Evolutionary conservation across 2,329 filamentous ascomycete genomes (phyloP), one percentile per base, ranked within the genome.

Genomic region (Fusarium sp.): DNA sequence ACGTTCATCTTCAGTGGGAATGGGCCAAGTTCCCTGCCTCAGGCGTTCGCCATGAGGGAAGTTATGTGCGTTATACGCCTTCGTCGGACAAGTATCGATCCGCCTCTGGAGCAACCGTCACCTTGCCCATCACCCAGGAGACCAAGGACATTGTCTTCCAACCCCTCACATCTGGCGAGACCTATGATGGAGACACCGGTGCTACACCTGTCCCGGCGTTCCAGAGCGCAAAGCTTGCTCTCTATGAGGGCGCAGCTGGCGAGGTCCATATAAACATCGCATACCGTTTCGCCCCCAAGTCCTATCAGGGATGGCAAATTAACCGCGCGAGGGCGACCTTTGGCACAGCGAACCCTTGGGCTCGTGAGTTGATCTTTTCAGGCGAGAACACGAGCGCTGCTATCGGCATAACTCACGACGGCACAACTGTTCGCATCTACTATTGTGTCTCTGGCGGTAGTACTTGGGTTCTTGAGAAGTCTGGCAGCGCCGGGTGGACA

Each of bases 21-120:
- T 79, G 77, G 77, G 71, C 70, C 66, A 78, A 79, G 57, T 77
- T 72, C 37, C 77, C 77, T 10, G 76, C 77, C 10, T 79, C 77
- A 20, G 76, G 54, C 5, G 74, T 69, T 56, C 77, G 77, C 25
- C 77, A 79, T 17, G 71, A 79, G 52, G 77, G 77, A 52, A 78
- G 76, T 15, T 79, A 79, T 63, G 57, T 76, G 2, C 74, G 77
- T 7, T 79, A 79, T 27, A 69, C 56, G 0, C 77, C 77, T 3
- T 79, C 77, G 0, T 74, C 74, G 1, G 67, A 71, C 27, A 58
- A 57, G 0, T 79, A 70, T 47, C 62, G 62, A 0, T 77, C 77
- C 4, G 73, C 60, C 15, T 72, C 70, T 11, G 70, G 70, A 30
- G 43, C 35, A 14, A 32, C 25, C 0, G 65, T 72, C 6, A 59